Evolutionary conservation across 176 grass and related monocot genomes (phyloP).

Genomic region (Musa itinerans): DNA sequence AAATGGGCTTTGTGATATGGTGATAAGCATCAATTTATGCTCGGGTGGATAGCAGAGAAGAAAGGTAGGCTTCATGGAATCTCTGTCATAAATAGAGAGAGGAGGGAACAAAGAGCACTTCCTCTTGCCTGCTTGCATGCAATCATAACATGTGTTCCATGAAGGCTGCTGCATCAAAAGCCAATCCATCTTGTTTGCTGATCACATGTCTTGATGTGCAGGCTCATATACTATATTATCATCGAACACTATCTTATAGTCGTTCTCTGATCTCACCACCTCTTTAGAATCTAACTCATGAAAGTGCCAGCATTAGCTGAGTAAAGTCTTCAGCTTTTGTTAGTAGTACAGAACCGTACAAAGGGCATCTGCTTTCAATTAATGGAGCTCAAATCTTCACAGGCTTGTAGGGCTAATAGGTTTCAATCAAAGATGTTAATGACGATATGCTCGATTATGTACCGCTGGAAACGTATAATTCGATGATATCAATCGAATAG

Average conservation of each 20-base stretch:
- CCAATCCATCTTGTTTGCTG: neutral
- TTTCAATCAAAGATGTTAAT: no score
- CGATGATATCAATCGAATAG: no score
- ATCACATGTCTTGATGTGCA: neutral
- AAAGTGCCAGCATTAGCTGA: no score
- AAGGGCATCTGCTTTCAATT: neutral
- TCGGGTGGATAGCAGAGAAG: no score
- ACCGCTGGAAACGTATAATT: no score
- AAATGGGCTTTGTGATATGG: neutral
- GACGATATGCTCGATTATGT: no score
- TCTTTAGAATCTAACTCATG: no score
- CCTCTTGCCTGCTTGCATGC: neutral
- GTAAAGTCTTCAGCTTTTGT: no score
- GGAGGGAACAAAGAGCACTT: neutral
- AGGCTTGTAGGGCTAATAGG: no score
- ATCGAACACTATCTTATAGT: neutral
- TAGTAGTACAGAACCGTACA: neutral
- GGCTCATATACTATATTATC: neutral
- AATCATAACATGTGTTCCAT: neutral
- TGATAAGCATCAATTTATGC: neutral
- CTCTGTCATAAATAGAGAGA: no score
- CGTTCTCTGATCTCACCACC: neutral
- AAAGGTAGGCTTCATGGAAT: no score
- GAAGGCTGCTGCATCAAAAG: neutral
- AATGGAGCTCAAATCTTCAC: no score